phyloP scores from a whole-genome alignment of 306 rosid species.

The Dryas drummondii region DNA sequence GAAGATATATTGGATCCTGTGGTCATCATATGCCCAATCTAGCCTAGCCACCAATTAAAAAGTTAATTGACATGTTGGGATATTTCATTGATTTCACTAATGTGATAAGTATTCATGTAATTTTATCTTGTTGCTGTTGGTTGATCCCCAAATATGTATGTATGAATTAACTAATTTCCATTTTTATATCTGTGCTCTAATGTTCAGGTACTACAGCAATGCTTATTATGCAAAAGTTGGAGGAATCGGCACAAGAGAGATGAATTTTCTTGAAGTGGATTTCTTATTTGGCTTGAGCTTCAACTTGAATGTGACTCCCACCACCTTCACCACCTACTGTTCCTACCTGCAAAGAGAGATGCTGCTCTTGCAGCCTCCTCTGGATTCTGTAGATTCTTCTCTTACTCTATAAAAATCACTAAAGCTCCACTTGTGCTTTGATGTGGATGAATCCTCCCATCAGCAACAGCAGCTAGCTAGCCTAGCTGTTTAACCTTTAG shows the following conservation, averaged over 20 bases:
- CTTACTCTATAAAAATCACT: conserved; percentile 46
- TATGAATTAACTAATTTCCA: not conserved
- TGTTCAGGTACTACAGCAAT: conserved; percentile 85
- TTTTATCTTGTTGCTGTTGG: not conserved
- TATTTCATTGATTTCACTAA: not conserved
- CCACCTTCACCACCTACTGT: conserved; percentile 70
- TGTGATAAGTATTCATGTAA: not conserved
- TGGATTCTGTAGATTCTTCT: conserved; percentile 51
- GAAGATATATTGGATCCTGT: not conserved
- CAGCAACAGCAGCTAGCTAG: conserved; percentile 53
- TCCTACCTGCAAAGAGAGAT: conserved; percentile 72
- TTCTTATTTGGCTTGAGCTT: conserved; percentile 86
- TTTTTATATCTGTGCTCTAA: not conserved
- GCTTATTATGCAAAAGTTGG: conserved; percentile 98
- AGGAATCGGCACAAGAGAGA: conserved; percentile 85
- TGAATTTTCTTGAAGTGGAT: conserved; percentile 92
- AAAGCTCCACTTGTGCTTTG: conserved; percentile 57
- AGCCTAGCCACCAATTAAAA: too few species aligned
- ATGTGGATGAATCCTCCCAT: conserved; percentile 75
- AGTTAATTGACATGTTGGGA: too few species aligned
- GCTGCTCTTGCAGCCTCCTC: conserved; percentile 65
- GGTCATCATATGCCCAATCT: too few species aligned
- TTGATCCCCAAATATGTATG: not conserved
- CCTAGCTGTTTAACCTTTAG: conserved; percentile 51
- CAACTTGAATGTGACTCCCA: conserved; percentile 75